Evolutionary conservation across 768 basidiomycete genomes (phyloP).

Genomic region (Suillus discolor): DNA sequence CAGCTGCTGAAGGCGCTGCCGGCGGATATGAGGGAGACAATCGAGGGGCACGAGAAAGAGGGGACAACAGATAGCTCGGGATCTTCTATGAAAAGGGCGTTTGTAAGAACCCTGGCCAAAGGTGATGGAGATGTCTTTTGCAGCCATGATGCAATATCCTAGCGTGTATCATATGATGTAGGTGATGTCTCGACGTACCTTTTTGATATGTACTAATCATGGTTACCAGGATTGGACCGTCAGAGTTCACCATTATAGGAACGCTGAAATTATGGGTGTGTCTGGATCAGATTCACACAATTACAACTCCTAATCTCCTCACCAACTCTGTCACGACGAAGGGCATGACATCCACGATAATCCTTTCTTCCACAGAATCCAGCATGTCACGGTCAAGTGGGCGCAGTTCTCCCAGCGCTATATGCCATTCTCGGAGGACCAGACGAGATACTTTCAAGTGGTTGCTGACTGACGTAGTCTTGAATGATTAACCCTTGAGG

Average conservation of each 20-base stretch:
- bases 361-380: slow-evolving; percentile 31
- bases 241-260: slow-evolving; percentile 38
- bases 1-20: slow-evolving; percentile 23
- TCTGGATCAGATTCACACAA: slow-evolving; percentile 38
- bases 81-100: slow-evolving; percentile 31
- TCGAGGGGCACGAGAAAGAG: slow-evolving; percentile 25
- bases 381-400: slow-evolving; percentile 27
- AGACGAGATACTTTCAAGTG: no score
- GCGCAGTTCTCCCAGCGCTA: slow-evolving; percentile 35
- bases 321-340: slow-evolving; percentile 36
- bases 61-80: slow-evolving; percentile 23
- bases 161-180: slow-evolving; percentile 15
- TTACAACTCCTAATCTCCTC: slow-evolving; percentile 37
- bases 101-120: slow-evolving; percentile 33
- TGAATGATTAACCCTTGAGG: no score
- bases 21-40: slow-evolving; percentile 17
- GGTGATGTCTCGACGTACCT: slow-evolving; percentile 13
- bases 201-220: not conserved
- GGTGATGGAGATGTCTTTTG: slow-evolving; percentile 23
- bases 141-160: slow-evolving; percentile 20
- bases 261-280: slow-evolving; percentile 45
- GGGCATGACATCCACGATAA: slow-evolving; percentile 31
- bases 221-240: slow-evolving; percentile 13
- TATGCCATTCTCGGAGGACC: slow-evolving; percentile 34
- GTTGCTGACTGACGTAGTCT: no score